phyloP scores from a whole-genome alignment of 1,284 basidiomycete species.

The Sparassis latifolia region DNA sequence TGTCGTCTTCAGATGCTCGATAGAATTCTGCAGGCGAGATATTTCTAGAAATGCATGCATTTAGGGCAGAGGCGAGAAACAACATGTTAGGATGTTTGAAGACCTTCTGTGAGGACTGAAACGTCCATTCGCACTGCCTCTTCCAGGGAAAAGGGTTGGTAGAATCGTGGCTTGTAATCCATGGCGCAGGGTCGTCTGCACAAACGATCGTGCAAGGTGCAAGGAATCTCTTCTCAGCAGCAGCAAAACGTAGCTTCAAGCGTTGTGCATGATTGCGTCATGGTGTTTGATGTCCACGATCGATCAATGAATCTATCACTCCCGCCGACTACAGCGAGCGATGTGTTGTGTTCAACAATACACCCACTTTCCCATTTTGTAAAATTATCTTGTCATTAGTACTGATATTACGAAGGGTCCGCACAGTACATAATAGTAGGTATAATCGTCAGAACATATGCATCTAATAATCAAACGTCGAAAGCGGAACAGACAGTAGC shows the following conservation, averaged over 20 bases:
- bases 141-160: constrained; percentile 69
- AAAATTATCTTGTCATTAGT: no score
- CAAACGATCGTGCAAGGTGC: no score
- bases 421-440: no score
- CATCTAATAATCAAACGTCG: neutral
- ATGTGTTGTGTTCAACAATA: no score
- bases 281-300: neutral
- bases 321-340: neutral
- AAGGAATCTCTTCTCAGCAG: neutral
- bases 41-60: constrained; percentile 47
- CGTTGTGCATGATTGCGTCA: neutral
- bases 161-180: constrained; percentile 61
- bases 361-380: no score
- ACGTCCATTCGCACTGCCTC: constrained; percentile 66
- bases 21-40: constrained; percentile 65
- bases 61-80: neutral
- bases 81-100: neutral
- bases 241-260: neutral
- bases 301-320: neutral
- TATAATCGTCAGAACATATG: no score
- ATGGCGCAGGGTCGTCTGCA: constrained; percentile 26
- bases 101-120: constrained; percentile 65
- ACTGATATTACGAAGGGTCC: no score
- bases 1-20: constrained; percentile 56
- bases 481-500: constrained; percentile 20